Percentiles rank a stretch among this genome's conserved stretches.
Conservation (phyloP, 169 alveolate species). For the Plasmodium cynomolgi region DNA sequence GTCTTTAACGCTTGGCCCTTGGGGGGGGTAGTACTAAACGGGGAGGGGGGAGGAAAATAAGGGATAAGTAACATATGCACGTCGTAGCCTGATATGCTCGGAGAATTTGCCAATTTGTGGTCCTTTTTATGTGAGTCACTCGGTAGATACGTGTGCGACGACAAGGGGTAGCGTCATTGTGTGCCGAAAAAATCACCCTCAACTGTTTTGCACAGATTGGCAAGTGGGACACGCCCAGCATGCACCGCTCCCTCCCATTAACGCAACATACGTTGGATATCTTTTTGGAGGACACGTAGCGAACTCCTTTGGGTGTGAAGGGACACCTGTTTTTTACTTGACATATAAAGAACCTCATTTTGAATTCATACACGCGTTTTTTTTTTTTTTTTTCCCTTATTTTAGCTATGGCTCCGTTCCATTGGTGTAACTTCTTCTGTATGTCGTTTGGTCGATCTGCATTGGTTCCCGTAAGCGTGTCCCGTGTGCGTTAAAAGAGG, state of each 20-base stretch:
- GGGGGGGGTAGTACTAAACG: constrained; percentile 26
- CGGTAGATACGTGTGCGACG: background rate
- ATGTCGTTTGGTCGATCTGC: background rate
- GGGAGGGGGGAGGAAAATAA: background rate
- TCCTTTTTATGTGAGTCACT: background rate
- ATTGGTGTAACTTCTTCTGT: background rate
- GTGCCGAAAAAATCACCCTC: background rate
- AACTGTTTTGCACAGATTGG: background rate
- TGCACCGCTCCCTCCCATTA: background rate
- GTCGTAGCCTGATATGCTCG: background rate
- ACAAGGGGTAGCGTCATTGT: background rate
- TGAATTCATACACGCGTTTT: background rate
- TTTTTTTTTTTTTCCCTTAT: background rate
- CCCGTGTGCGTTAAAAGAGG: background rate
- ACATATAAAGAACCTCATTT: background rate
- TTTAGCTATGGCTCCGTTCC: background rate
- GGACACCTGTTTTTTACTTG: background rate
- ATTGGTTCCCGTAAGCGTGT: background rate
- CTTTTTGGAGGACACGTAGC: background rate
- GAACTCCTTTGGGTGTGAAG: background rate
- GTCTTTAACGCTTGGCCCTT: constrained; percentile 71
- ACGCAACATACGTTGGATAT: background rate
- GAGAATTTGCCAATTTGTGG: background rate
- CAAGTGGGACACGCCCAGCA: background rate
- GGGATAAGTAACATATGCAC: background rate